Percentiles rank a stretch among this genome's conserved stretches.
Evolutionary conservation across 2,329 filamentous ascomycete species (phyloP).

Genomic region (Epicoccum nigrum): DNA sequence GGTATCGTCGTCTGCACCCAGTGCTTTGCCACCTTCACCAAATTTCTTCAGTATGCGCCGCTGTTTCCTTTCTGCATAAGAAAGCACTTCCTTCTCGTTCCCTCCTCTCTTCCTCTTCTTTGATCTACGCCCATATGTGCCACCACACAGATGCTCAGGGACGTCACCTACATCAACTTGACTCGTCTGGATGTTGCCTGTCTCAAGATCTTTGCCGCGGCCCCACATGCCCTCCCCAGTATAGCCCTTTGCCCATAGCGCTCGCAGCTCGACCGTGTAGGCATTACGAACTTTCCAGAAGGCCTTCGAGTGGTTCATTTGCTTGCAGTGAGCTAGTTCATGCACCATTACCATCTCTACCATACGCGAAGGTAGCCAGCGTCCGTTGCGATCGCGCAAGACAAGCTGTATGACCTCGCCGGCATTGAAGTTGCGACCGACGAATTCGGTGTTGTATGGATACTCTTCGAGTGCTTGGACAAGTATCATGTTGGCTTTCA

Average conservation of each 20-base stretch:
- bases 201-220: constrained; percentile 67
- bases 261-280: constrained; percentile 74
- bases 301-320: constrained; percentile 85
- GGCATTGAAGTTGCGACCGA: constrained; percentile 88
- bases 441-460: constrained; percentile 79
- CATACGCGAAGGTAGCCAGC: constrained; percentile 81
- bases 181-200: constrained; percentile 39
- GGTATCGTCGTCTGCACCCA: constrained; percentile 71
- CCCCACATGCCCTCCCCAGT: constrained; percentile 87
- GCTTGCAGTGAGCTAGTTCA: constrained; percentile 83
- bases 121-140: constrained; percentile 68
- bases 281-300: constrained; percentile 82
- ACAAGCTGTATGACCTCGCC: constrained; percentile 88
- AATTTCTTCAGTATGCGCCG: constrained; percentile 77
- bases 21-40: constrained; percentile 69
- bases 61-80: constrained; percentile 76
- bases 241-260: constrained; percentile 72
- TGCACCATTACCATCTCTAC: constrained; percentile 98
- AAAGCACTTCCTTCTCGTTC: constrained; percentile 57
- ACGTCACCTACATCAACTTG: constrained; percentile 36
- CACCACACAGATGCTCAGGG: constrained; percentile 75
- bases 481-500: constrained; percentile 54
- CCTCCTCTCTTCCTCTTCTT: constrained; percentile 58
- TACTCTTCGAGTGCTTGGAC: constrained; percentile 75
- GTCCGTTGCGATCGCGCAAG: constrained; percentile 67